Base-by-base conservation (phyloP, 441 rosid genomes). In the Arabidopsis hybrid region DNA sequence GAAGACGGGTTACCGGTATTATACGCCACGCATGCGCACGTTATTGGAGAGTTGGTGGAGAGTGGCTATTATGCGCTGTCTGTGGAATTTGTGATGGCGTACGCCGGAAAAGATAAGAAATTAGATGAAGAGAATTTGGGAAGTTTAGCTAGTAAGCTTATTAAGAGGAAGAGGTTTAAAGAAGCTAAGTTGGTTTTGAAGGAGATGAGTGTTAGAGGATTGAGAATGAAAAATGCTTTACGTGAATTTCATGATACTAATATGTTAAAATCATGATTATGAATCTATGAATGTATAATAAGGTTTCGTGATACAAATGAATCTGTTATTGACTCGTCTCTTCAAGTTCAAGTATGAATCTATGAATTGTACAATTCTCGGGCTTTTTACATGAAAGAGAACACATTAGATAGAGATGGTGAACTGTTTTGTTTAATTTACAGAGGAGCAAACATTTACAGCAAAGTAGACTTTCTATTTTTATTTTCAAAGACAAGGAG, bases 71-170 rank as follows among this genome's bases (percentile, higher is more conserved):
- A 73, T 65, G 78, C 47, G 51, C 87, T 55, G 78, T 88, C 80
- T n/a, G 71, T 84, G 68, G 82, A 83, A 83, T 87, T 89, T 39
- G 90, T 82, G 80, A 84, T 78, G 85, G 79, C 75, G 7, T 83
- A 67, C 64, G 85, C 59, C 0, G 90, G 88, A 5, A 84, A 77
- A 45, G 93, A 83, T 26, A 4, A 34, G 67, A 83, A 55, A 18
- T 73, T 88, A 74, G 97, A 85, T 60, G 39, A 74, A 1, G 86
- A 84, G 80, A 85, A 59, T 63, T 85, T 79, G 49, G 92, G 97
- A 43, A 47, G 76, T 13, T 74, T 91, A 75, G 95, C 85, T 2
- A 77, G 53, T 31, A 84, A 78, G 79, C 64, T 93, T 77, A 65
- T 93, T 1, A 52, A 69, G 61, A 56, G 75, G 46, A 42, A 66